Evolutionary conservation across 768 basidiomycete species (phyloP).

Genomic region (Boletus subcaerulescens): DNA sequence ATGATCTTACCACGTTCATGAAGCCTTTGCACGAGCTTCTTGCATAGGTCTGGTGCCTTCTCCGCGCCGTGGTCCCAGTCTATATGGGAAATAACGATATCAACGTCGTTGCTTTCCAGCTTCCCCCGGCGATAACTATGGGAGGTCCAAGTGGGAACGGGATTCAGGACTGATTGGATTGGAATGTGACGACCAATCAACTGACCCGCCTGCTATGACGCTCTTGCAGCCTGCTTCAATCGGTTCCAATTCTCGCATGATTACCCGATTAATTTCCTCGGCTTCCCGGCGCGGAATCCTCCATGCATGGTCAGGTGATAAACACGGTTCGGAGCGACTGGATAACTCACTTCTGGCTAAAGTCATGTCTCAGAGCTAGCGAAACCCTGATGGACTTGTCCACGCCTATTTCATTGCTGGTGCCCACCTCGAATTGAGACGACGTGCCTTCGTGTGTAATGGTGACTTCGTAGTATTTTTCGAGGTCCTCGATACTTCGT

Average conservation of each 20-base stretch:
- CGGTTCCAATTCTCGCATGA: slow-evolving; percentile 62
- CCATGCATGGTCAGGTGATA: neutral
- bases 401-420: slow-evolving; percentile 21
- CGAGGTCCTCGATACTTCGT: slow-evolving; percentile 66
- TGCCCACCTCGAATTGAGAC: slow-evolving; percentile 22
- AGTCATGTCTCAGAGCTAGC: slow-evolving; percentile 56
- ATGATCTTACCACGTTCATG: slow-evolving; percentile 50
- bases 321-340: too few relatives aligned
- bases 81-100: slow-evolving; percentile 82
- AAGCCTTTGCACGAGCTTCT: slow-evolving; percentile 55
- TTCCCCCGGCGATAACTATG: slow-evolving; percentile 84
- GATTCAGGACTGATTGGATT: neutral
- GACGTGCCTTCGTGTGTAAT: slow-evolving; percentile 28
- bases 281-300: slow-evolving; percentile 77
- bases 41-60: slow-evolving; percentile 61
- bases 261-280: slow-evolving; percentile 65
- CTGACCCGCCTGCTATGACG: slow-evolving; percentile 82
- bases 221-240: slow-evolving; percentile 67
- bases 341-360: slow-evolving; percentile 43
- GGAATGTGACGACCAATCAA: slow-evolving; percentile 1
- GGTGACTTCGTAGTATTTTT: slow-evolving; percentile 50
- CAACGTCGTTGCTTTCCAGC: slow-evolving; percentile 76
- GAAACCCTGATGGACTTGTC: slow-evolving; percentile 53
- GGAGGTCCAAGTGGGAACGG: neutral
- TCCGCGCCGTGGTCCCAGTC: slow-evolving; percentile 40